Evolutionary conservation across 495 filamentous ascomycete genomes (phyloP).

Genomic region (Xanthoparmelia taractica): DNA sequence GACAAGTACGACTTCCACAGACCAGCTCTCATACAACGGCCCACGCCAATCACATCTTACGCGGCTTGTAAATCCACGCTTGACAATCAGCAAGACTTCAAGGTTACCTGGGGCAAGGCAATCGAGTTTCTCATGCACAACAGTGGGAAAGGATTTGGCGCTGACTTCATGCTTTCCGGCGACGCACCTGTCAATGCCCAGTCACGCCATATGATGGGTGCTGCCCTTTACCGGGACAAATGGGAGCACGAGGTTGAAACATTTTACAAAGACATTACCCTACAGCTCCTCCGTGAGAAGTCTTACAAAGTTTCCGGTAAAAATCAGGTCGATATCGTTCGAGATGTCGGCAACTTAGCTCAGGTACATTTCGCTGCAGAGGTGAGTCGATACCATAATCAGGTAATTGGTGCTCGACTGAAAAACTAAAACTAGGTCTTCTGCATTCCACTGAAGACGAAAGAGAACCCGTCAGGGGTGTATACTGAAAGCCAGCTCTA

Average conservation of each 20-base stretch:
- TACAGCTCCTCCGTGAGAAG: conserved; percentile 42
- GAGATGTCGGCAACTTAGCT: conserved; percentile 54
- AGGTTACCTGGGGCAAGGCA: conserved; percentile 48
- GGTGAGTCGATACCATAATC: conserved; percentile 1
- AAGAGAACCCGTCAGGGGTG: conserved; percentile 49
- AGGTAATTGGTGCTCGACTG: not conserved
- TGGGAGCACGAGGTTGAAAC: conserved; percentile 44
- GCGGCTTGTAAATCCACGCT: conserved; percentile 43
- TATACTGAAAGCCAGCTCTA: conserved; percentile 56
- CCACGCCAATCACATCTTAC: conserved; percentile 42
- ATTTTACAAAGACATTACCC: conserved; percentile 48
- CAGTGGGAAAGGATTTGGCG: conserved; percentile 36
- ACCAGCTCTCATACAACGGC: conserved; percentile 33
- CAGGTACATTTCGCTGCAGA: conserved; percentile 53
- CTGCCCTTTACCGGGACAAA: conserved; percentile 42
- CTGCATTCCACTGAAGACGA: conserved; percentile 55
- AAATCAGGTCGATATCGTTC: conserved; percentile 56
- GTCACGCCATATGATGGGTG: conserved; percentile 42
- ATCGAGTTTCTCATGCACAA: conserved; percentile 44
- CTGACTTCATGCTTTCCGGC: conserved; percentile 49
- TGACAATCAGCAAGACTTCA: conserved; percentile 44
- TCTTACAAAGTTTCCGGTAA: conserved; percentile 44
- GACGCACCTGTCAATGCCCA: conserved; percentile 41
- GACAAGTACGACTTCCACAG: conserved; percentile 46
- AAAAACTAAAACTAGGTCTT: conserved; percentile 36